A percentile compares a stretch with the other conserved stretches of the same genome.
Evolutionary conservation across 768 basidiomycete species (phyloP).

Genomic region (Panellus pusillus): DNA sequence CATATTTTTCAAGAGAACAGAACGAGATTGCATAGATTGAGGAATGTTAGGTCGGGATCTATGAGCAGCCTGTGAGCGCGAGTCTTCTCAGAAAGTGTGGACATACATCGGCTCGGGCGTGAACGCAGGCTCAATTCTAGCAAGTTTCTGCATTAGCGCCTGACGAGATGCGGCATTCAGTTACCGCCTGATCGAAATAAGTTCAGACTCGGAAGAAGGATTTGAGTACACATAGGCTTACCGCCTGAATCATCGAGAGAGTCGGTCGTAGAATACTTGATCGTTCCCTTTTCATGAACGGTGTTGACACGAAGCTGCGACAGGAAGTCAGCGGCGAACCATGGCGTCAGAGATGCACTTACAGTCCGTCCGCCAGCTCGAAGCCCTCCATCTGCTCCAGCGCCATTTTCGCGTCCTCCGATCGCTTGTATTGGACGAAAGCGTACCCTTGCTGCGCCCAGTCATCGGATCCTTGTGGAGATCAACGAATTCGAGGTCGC

Average conservation of each 20-base stretch:
- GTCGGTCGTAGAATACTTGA: constrained; percentile 73
- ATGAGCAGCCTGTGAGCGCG: constrained; percentile 19
- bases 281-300: constrained; percentile 86
- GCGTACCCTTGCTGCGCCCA: constrained; percentile 97
- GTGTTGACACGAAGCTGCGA: constrained; percentile 83
- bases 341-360: constrained; percentile 26
- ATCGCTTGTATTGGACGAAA: constrained; percentile 94
- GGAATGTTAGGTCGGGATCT: constrained; percentile 81
- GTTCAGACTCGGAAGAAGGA: constrained; percentile 9
- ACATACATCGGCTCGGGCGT: constrained; percentile 62
- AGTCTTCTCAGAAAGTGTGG: not conserved
- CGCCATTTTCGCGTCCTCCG: constrained; percentile 96
- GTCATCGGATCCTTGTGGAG: constrained; percentile 94
- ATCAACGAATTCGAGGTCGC: constrained; percentile 97
- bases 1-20: constrained; percentile 90
- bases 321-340: constrained; percentile 20
- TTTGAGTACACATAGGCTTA: constrained; percentile 28
- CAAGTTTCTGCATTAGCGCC: constrained; percentile 99
- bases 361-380: constrained; percentile 92
- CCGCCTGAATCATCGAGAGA: constrained; percentile 90
- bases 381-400: constrained; percentile 99
- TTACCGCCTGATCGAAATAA: constrained; percentile 70
- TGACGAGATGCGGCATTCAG: constrained; percentile 97
- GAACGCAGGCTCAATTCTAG: constrained; percentile 78
- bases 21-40: constrained; percentile 85